Conservation (phyloP, 345 rosid species). For the Moringa oleifera region DNA sequence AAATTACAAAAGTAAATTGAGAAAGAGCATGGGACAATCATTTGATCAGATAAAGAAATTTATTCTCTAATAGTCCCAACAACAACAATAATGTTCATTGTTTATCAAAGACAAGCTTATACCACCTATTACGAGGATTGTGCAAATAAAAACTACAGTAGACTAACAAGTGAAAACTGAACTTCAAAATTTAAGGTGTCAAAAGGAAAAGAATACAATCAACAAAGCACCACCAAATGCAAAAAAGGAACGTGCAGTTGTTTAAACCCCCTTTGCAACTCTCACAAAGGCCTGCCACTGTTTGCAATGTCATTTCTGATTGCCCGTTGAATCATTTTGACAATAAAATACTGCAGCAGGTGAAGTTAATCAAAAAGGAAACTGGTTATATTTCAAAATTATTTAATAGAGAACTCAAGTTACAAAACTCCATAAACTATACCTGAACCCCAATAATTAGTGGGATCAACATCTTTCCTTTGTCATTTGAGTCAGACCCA, state of each 20-base stretch:
- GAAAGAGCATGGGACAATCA: no score
- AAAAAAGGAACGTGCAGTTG: conserved; percentile 5
- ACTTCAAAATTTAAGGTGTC: not conserved
- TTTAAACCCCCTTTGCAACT: not conserved
- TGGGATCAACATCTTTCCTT: conserved; percentile 64
- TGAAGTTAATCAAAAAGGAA: not conserved
- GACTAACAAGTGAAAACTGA: not conserved
- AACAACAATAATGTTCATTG: not conserved
- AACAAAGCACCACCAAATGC: not conserved
- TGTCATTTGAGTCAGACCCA: conserved; percentile 61
- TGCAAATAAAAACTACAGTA: not conserved
- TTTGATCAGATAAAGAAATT: not conserved
- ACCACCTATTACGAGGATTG: not conserved
- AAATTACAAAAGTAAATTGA: no score
- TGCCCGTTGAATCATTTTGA: conserved; percentile 54
- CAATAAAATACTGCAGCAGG: conserved; percentile 51
- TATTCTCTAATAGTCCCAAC: not conserved
- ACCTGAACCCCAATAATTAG: conserved; percentile 61
- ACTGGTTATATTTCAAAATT: not conserved
- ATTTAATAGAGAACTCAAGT: conserved; percentile 2
- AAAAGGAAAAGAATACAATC: not conserved
- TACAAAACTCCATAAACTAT: conserved; percentile 7
- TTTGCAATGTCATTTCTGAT: conserved; percentile 47
- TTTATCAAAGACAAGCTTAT: not conserved
- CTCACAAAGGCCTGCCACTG: conserved; percentile 42